These are phyloP conservation scores for Trypanosomatidae sp. DNA, from an alignment of 208 protist species.

Conservation along the genomic window DNA sequence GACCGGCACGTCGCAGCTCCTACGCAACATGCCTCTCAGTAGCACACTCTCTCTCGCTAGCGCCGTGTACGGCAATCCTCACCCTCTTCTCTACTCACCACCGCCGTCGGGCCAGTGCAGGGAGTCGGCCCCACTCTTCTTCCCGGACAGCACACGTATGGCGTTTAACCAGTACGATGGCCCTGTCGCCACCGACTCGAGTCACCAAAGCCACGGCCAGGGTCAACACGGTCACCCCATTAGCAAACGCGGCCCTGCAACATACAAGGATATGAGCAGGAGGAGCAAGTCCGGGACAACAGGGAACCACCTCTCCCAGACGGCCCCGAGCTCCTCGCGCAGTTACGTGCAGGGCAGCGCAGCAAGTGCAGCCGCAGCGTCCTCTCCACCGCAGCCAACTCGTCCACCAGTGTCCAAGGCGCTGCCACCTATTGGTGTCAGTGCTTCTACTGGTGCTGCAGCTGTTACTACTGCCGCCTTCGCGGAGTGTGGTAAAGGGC, in stretches of 20 bases:
- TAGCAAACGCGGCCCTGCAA: neutral
- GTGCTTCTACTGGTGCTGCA: neutral
- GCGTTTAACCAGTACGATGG: neutral
- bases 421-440: conserved; percentile 1
- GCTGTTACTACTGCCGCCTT: neutral
- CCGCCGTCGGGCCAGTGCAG: conserved; percentile 14
- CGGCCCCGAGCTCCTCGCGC: neutral
- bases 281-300: neutral
- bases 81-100: conserved; percentile 66
- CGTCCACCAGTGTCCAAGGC: conserved; percentile 2
- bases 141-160: conserved; percentile 4
- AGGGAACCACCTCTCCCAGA: neutral
- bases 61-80: conserved; percentile 75
- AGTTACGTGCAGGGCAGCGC: neutral
- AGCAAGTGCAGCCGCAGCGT: neutral
- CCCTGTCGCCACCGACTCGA: neutral
- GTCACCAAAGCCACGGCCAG: neutral
- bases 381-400: neutral
- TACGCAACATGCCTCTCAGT: conserved; percentile 63
- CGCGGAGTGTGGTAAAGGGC: neutral
- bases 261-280: neutral
- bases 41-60: conserved; percentile 52
- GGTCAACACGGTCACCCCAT: neutral
- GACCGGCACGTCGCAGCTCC: conserved; percentile 32
- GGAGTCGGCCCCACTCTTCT: conserved; percentile 2